Conservation (phyloP, 1,284 basidiomycete species). For the Inonotus obliquus region DNA sequence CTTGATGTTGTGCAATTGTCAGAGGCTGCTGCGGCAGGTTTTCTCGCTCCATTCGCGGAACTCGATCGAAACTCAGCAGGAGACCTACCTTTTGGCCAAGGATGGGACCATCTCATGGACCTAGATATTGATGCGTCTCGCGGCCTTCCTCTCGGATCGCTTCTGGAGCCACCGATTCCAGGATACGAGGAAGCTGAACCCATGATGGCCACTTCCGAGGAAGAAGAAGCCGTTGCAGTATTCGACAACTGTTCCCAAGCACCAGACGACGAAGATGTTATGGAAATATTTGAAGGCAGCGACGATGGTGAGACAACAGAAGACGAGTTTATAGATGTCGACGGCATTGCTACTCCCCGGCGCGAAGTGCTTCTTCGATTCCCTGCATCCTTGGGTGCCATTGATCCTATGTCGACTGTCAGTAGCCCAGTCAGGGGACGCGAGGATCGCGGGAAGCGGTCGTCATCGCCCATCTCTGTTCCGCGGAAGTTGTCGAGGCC, state of each 20-base stretch:
- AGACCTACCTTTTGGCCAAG: constrained; percentile 50
- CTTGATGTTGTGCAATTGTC: constrained; percentile 21
- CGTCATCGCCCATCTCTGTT: background rate
- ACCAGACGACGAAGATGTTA: constrained; percentile 38
- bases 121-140: constrained; percentile 41
- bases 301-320: constrained; percentile 64
- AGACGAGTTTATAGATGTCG: constrained; percentile 70
- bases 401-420: constrained; percentile 70
- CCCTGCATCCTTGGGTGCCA: constrained; percentile 56
- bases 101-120: constrained; percentile 67
- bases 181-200: constrained; percentile 32
- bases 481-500: background rate
- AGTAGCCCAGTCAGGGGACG: constrained; percentile 46
- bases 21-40: constrained; percentile 35
- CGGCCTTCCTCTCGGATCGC: constrained; percentile 33
- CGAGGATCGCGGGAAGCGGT: constrained; percentile 26
- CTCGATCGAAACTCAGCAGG: constrained; percentile 32
- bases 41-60: constrained; percentile 20
- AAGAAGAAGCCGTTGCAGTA: constrained; percentile 35
- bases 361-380: constrained; percentile 68
- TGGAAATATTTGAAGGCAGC: constrained; percentile 33
- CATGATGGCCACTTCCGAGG: constrained; percentile 39
- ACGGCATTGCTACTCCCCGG: constrained; percentile 65
- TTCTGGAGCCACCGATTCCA: constrained; percentile 26
- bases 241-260: constrained; percentile 19